Evolutionary conservation across 2,329 filamentous ascomycete genomes (phyloP), one percentile per base, ranked within the genome.

Genomic region (Ceratocystis ficicola): DNA sequence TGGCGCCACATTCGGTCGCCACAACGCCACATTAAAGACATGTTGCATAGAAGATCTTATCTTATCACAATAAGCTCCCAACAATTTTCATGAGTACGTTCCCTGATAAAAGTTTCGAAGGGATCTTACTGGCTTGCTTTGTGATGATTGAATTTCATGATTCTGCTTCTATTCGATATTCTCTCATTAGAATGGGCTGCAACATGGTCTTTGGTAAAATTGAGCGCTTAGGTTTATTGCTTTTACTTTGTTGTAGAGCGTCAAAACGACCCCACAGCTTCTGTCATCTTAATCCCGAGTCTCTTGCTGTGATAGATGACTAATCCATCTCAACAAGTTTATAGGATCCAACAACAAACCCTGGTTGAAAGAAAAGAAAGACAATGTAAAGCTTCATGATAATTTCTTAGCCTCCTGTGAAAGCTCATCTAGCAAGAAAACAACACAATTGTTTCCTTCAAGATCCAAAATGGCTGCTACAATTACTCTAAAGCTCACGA

Each of bases 401-500:
- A 59, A 7, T 15, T 36, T 17, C 55, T 59, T 59, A 4, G 36
- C 30, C 17, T 30, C 25, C 32, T 22, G 1, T n/a, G 60, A 20
- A 25, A 46, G 6, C 44, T 44, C 15, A n/a, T 44, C 60, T 46
- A n/a, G 8, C 20, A 44, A 28, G n/a, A 44, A 44, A 28, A 32
- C 60, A 44, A 62, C 32, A 7, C 6, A 28, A 7, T 8, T 28
- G 20, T 46, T 62, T 25, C 15, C n/a, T n/a, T 20, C 28, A 36
- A 22, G 60, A 20, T n/a, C 10, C 6, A 63, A 22, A 3, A 68
- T 68, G 67, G 63, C 46, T 32, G 57, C 64, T 7, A 65, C 48
- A 17, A 59, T 67, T 36, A 74, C 74, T 12, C 71, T 80, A 67
- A 77, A 76, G 73, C 74, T 81, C 69, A 74, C 75, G 64, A 78